Evolutionary conservation across 2,329 filamentous ascomycete genomes (phyloP), one percentile per base, ranked within the genome.

Genomic region (Taxawa tesnikishii): DNA sequence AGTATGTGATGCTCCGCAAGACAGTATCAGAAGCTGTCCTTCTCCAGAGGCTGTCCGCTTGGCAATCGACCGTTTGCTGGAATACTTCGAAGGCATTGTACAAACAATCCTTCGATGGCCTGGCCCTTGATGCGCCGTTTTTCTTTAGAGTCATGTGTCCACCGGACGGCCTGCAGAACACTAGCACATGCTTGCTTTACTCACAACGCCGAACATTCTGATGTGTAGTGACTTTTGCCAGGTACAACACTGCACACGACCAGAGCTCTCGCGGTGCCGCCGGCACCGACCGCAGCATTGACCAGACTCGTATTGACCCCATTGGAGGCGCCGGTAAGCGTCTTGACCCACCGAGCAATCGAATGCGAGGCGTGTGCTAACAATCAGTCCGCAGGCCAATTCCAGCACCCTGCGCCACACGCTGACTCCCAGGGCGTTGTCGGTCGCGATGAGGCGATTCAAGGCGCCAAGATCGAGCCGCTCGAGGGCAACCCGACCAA

Each of bases 381-480:
- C 21, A 7, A 31, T 15, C 12, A 4, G 11, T 28, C 24, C 10
- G 13, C 26, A 44, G 42, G 37, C 10, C 40, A 43, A 15, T 40
- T 40, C 31, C 42, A 42, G 32, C 40, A 44, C 29, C 38, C 42
- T 6, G 26, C 36, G 10, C 40, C 46, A n/a, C 44, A 47, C 27
- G 41, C 46, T 14, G 37, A 46, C 37, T 38, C 26, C 17, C 42
- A 43, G 26, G 46, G 42, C 18, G 32, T 48, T 39, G 28, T 51
- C 34, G 21, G 50, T 34, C 19, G 42, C 38, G 33, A 46, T 32
- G 33, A 53, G 15, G 19, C 51, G 42, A 31, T 50, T 21, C 23
- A 41, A 18, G 38, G 39, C 6, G 21, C 40, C 27, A 48, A 48
- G 40, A 42, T 48, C 29, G 42, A 38, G n/a, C 46, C 45, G 14